A percentile compares a stretch with the other conserved stretches of the same genome.
These are phyloP conservation scores for Lanmaoa pseudosensibilis DNA, from an alignment of 768 basidiomycete genomes.

Conservation along the genomic window DNA sequence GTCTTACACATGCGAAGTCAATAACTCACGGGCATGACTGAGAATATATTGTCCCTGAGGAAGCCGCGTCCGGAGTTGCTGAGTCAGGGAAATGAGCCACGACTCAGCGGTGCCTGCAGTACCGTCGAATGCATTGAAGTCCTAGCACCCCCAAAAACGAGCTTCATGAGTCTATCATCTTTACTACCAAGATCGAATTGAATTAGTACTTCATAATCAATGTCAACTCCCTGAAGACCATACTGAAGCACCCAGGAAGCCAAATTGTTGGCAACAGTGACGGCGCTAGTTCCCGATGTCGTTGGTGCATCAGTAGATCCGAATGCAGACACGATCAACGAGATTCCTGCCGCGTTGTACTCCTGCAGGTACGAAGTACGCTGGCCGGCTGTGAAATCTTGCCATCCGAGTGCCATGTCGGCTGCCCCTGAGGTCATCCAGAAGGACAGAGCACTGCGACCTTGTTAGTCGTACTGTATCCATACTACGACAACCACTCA, in stretches of 20 bases:
- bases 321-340: constrained; percentile 55
- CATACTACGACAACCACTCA: constrained; percentile 4
- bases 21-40: constrained; percentile 36
- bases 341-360: constrained; percentile 56
- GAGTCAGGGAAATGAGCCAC: constrained; percentile 36
- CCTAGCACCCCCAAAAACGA: constrained; percentile 36
- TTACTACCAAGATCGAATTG: too few relatives aligned
- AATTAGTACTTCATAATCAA: constrained; percentile 46
- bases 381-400: constrained; percentile 34
- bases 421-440: constrained; percentile 39
- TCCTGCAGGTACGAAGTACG: constrained; percentile 45
- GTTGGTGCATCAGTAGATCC: constrained; percentile 44
- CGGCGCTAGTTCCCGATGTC: constrained; percentile 38
- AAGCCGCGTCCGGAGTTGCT: constrained; percentile 30
- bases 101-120: constrained; percentile 46
- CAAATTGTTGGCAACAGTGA: constrained; percentile 40
- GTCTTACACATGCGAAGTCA: too few relatives aligned
- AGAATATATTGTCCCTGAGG: constrained; percentile 35
- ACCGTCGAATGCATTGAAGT: constrained; percentile 54
- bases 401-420: constrained; percentile 49
- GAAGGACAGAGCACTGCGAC: constrained; percentile 41
- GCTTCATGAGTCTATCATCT: not conserved
- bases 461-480: not conserved
- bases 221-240: constrained; percentile 49
- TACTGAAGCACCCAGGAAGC: constrained; percentile 47